Base-by-base conservation (phyloP, 352 stramenopile species). In the Peronospora farinosa region DNA sequence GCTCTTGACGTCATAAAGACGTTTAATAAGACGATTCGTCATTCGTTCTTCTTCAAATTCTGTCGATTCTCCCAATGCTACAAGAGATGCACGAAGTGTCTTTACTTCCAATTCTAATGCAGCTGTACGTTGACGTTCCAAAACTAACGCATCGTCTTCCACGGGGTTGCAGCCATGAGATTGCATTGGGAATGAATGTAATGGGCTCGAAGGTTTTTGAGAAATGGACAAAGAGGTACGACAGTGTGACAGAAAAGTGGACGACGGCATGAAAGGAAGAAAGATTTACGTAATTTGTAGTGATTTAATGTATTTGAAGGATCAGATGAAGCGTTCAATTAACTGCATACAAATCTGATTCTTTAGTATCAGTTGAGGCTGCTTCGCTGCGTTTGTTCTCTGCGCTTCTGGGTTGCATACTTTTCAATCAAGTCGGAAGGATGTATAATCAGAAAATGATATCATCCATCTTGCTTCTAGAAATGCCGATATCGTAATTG, bases 31-130 rank as follows among this genome's bases (percentile, higher is more conserved):
- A 19, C 78, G 77, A 66, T 93, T 93, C 35, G 80, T 83, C 30
- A 93, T 83, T 32, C 78, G 74, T 54, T 93, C 83, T 57, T 93
- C 83, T 45, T 88, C 79, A 45, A 86, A 77, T 51, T 93, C 83
- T 3, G 83, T 90, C 44, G 76, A 86, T 63, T 90, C 82, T 54
- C 83, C 78, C 60, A 93, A 65, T 17, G 78, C 74, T 55, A 93
- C 82, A 7, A 93, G 70, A 38, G 77, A 65, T 37, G 80, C 72
- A 27, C 74, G 73, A 13, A 90, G 67, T 30, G 68, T 54, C 66
- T 83, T 84, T 4, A 87, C 74, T 37, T 90, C 79, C 21, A 44
- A 47, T 60, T 90, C 79, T 28, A 90, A 58, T 37, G 69, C 66
- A n/a, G 72, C 70, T 23, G 79, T 88, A 57, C 76, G 75, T 58